Evolutionary conservation across 331 rosid genomes (phyloP), one percentile per base, ranked within the genome.

Genomic region (Malus hybrid): DNA sequence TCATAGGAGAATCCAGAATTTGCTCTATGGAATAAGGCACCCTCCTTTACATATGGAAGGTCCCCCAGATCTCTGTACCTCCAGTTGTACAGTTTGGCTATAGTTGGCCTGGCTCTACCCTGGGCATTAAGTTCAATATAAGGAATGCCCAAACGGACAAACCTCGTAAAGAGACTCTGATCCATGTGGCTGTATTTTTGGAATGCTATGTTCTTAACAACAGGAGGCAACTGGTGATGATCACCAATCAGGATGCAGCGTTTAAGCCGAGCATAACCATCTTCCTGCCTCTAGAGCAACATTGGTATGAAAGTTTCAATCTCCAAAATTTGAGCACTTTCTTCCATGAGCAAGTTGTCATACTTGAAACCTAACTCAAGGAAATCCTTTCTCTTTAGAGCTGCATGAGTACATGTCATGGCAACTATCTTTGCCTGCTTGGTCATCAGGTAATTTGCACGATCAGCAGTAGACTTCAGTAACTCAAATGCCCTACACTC

Each of bases 391-490:
- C 99, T 90, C 89, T 94, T 94, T 16, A 94, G 82, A 69, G 99
- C 99, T 9, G 97, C 99, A 80, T 94, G 97, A 75, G 99, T 94
- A 74, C 99, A 94, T 19, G 99, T 94, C 99, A 94, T 94, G 29
- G 99, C 99, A 77, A 94, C 99, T 78, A 94, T 94, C 89, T 94
- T 94, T 65, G 99, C 99, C 80, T 94, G 99, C 88, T 94, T 94
- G 64, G 99, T 94, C 97, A 90, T 94, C 79, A 94, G 82, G 86
- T 94, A 92, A 78, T 94, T 94, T 69, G 99, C 99, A 61, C 97
- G 87, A 82, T 94, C 97, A 80, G 99, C 97, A 32, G 97, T 94
- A 64, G 99, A 94, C 91, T 94, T 94, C 7, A 94, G 93, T 69
- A 92, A 82, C 75, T 94, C 99, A 76, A 92, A 94, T 48, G 99